Evolutionary conservation across 257 asterid genomes (phyloP).

Genomic region (Parsonsia alboflavescens): DNA sequence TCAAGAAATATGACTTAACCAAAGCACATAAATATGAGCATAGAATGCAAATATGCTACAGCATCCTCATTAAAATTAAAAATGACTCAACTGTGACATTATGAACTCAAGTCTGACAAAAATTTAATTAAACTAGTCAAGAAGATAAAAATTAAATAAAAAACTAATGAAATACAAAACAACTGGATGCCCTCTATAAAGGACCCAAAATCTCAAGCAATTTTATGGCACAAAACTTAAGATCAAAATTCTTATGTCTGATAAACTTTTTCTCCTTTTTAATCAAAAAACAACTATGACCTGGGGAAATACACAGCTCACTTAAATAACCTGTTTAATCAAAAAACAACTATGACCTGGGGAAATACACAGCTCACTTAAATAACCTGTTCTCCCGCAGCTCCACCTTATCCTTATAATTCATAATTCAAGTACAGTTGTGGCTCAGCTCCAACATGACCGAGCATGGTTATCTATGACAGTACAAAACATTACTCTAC

Average conservation of each 20-base stretch:
- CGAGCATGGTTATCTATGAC: conserved; percentile 24
- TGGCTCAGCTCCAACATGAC: conserved; percentile 11
- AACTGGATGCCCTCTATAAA: conserved; percentile 24
- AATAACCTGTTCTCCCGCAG: conserved; percentile 27
- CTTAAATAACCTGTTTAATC: conserved; percentile 25
- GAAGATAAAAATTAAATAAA: conserved; percentile 25
- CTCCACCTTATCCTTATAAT: conserved; percentile 22
- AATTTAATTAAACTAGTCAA: conserved; percentile 33
- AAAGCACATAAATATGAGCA: neutral
- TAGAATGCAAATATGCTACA: conserved; percentile 13
- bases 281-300: conserved; percentile 32
- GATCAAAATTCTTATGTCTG: conserved; percentile 39
- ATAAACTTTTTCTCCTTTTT: conserved; percentile 17
- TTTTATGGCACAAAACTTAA: conserved; percentile 24
- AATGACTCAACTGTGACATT: too few species aligned
- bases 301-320: conserved; percentile 47
- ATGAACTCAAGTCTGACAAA: conserved; percentile 44
- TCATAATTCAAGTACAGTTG: conserved; percentile 1
- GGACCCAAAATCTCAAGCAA: conserved; percentile 30
- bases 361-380: conserved; percentile 43
- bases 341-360: conserved; percentile 35
- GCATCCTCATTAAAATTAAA: too few species aligned
- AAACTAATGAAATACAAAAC: conserved; percentile 59
- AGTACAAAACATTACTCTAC: conserved; percentile 21
- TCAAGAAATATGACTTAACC: too few species aligned